A percentile compares a stretch with the other conserved stretches of the same genome.
These are phyloP conservation scores for Cytospora leucostoma DNA, from an alignment of 2,329 filamentous ascomycete species.

Conservation along the genomic window DNA sequence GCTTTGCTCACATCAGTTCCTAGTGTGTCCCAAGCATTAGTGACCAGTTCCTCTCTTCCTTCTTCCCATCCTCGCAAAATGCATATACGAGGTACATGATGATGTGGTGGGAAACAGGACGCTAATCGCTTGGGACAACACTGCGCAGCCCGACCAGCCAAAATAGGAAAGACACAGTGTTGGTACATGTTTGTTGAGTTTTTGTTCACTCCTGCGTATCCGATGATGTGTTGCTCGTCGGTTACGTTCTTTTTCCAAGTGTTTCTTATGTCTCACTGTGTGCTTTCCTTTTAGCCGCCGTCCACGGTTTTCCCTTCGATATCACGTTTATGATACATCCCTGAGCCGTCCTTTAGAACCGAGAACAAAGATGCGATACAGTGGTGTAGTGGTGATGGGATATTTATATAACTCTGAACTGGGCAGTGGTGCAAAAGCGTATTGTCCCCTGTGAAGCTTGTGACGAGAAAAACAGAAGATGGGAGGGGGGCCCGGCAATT, in stretches of 20 bases:
- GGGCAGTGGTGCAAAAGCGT: conserved; percentile 7
- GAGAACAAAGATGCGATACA: conserved; percentile 24
- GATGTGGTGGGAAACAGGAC: conserved; percentile 13
- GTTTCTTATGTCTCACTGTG: conserved; percentile 26
- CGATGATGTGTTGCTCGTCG: neutral
- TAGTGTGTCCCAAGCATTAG: conserved; percentile 27
- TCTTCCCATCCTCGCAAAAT: neutral
- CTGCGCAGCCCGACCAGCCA: conserved; percentile 16
- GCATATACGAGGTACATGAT: conserved; percentile 5
- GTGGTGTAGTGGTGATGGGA: neutral
- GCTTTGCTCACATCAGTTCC: conserved; percentile 23
- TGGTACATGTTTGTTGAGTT: conserved; percentile 2
- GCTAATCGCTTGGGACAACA: conserved; percentile 24
- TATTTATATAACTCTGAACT: neutral
- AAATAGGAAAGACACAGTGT: conserved; percentile 9
- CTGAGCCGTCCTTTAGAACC: conserved; percentile 28
- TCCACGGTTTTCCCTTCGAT: conserved; percentile 6
- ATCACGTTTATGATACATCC: conserved; percentile 25
- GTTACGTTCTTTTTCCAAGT: neutral
- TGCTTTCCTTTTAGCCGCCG: conserved; percentile 23
- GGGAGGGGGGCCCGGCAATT: neutral
- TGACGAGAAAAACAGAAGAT: neutral
- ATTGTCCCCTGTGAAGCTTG: conserved; percentile 2
- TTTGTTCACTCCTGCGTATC: neutral
- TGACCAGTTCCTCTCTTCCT: conserved; percentile 13